phyloP scores from a whole-genome alignment of 2,329 filamentous ascomycete species.

The Claviceps spartinae region DNA sequence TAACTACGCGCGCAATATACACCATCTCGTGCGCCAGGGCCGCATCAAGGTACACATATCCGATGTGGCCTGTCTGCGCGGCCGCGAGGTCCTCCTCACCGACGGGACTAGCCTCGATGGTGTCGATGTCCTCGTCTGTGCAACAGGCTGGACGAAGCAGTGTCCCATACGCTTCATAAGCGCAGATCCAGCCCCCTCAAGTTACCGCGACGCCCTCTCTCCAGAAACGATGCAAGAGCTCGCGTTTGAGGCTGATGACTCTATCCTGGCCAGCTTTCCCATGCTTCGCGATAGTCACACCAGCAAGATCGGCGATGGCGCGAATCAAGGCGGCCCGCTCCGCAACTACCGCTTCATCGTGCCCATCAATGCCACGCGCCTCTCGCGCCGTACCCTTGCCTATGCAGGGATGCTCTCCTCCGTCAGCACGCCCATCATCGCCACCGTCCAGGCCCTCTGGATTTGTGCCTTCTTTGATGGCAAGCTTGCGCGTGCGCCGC shows the following conservation, averaged over 20 bases:
- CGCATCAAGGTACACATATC: conserved; percentile 33
- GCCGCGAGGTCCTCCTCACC: conserved; percentile 26
- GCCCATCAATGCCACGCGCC: neutral
- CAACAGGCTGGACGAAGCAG: conserved; percentile 38
- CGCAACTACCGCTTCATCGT: conserved; percentile 3
- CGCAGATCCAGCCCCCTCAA: neutral
- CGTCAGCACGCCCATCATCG: neutral
- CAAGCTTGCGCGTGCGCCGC: neutral
- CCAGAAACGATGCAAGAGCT: neutral
- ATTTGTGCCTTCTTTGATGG: conserved; percentile 1
- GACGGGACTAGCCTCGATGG: conserved; percentile 24
- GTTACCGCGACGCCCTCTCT: neutral
- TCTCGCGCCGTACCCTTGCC: neutral
- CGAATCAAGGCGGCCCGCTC: neutral
- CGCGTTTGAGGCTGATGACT: neutral
- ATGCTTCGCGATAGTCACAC: neutral
- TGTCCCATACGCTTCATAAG: conserved; percentile 29
- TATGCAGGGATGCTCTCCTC: neutral
- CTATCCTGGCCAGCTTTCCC: neutral
- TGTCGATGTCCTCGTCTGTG: conserved; percentile 33
- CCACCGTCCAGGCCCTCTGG: conserved; percentile 1
- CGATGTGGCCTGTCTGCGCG: conserved; percentile 28
- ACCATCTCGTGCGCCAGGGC: conserved; percentile 35
- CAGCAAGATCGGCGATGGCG: neutral
- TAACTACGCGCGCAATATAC: conserved; percentile 31